Percentiles rank a stretch among this genome's conserved stretches.
These are phyloP conservation scores for Heimioporus sp. DNA, from an alignment of 768 basidiomycete species.

Conservation along the genomic window DNA sequence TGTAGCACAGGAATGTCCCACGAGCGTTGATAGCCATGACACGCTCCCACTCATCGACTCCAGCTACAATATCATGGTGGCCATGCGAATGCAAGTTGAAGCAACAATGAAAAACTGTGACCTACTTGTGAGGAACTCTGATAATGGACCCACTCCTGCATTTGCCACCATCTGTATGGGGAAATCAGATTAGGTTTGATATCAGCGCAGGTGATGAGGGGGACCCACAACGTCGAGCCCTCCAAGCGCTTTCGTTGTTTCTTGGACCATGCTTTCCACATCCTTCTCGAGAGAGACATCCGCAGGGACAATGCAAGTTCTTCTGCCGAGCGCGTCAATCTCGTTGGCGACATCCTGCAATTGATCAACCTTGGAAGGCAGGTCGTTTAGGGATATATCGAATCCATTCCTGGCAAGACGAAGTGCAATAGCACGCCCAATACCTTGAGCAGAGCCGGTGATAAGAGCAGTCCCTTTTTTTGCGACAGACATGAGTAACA, in stretches of 20 bases:
- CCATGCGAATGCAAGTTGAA: no score
- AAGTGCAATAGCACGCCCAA: slow-evolving; percentile 18
- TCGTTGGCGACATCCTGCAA: slow-evolving; percentile 10
- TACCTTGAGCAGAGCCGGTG: slow-evolving; percentile 28
- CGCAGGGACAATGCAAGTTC: slow-evolving; percentile 14
- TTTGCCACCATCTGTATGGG: slow-evolving; percentile 2
- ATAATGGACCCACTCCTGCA: background rate
- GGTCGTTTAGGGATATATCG: slow-evolving; percentile 26
- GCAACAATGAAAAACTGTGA: background rate
- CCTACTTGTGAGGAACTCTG: background rate
- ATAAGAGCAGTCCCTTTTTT: slow-evolving; percentile 31
- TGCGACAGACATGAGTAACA: background rate
- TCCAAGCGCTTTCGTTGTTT: slow-evolving; percentile 28
- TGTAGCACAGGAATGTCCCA: slow-evolving; percentile 39
- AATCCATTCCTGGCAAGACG: slow-evolving; percentile 14
- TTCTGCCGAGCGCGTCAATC: slow-evolving; percentile 19
- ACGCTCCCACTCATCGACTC: slow-evolving; percentile 9
- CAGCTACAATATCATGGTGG: background rate
- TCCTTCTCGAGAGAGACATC: slow-evolving; percentile 42
- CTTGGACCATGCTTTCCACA: slow-evolving; percentile 38
- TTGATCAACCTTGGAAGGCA: slow-evolving; percentile 10
- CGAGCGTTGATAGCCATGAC: slow-evolving; percentile 37
- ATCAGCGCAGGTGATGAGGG: background rate
- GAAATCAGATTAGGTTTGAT: no score
- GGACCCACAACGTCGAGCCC: background rate